Percentiles rank a stretch among this genome's conserved stretches.
These are phyloP conservation scores for Diaporthe ilicicola DNA, from an alignment of 2,329 filamentous ascomycete genomes.

Conservation along the genomic window DNA sequence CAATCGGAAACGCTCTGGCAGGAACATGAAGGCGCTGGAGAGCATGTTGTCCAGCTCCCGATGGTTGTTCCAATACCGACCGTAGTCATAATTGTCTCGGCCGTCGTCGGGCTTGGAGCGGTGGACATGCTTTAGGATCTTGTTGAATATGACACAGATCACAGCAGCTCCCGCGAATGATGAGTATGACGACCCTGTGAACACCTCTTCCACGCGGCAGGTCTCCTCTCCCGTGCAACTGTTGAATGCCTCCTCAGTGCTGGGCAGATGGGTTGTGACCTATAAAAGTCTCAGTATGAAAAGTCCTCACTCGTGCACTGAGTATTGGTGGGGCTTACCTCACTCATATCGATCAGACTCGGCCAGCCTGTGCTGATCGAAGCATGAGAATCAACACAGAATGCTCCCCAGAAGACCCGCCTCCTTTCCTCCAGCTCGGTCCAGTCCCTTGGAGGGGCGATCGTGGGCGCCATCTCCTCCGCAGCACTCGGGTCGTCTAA, in stretches of 20 bases:
- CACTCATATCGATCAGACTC: constrained; percentile 77
- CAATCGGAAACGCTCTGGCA: constrained; percentile 78
- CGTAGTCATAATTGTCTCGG: constrained; percentile 77
- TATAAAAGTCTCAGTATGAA: constrained; percentile 36
- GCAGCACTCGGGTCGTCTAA: constrained; percentile 73
- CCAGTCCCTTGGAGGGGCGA: constrained; percentile 81
- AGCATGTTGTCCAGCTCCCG: constrained; percentile 82
- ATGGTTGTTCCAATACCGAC: constrained; percentile 87
- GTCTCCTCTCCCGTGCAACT: constrained; percentile 70
- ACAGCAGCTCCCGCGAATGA: constrained; percentile 77
- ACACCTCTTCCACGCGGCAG: constrained; percentile 69
- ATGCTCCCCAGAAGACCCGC: constrained; percentile 86
- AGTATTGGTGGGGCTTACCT: constrained; percentile 52
- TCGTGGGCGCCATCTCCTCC: constrained; percentile 69
- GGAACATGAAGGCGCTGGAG: constrained; percentile 78
- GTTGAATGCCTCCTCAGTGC: constrained; percentile 79
- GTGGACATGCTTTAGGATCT: constrained; percentile 83
- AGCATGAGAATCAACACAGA: constrained; percentile 83
- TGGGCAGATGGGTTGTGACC: constrained; percentile 82
- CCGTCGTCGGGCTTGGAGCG: constrained; percentile 73
- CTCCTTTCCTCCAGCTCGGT: constrained; percentile 79
- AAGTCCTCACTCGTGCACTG: constrained; percentile 1
- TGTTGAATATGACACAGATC: constrained; percentile 81
- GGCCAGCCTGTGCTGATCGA: constrained; percentile 94
- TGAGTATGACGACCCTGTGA: constrained; percentile 71